phyloP scores from a whole-genome alignment of 78 protist species.

The Monocercomonoides exilis region DNA sequence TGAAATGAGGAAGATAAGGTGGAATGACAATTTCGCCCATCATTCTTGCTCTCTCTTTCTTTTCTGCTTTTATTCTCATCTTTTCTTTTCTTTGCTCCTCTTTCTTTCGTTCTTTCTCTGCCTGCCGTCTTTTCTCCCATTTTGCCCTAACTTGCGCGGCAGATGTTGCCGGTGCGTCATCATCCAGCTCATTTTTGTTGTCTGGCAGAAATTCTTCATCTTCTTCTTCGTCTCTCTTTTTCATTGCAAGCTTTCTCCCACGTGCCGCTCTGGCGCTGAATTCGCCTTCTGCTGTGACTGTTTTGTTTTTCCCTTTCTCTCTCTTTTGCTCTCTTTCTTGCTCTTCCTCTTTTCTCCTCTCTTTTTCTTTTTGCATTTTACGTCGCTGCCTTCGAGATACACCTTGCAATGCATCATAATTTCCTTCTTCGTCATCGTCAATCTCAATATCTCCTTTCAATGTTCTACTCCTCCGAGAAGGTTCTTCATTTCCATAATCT shows the following conservation, averaged over 20 bases:
- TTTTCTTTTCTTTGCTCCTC: background rate
- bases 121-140: background rate
- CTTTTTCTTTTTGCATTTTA: background rate
- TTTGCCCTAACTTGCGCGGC: too few species aligned
- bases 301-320: background rate
- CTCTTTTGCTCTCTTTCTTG: too few species aligned
- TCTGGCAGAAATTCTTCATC: too few species aligned
- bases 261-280: background rate
- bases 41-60: background rate
- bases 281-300: background rate
- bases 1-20: background rate
- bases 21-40: too few species aligned
- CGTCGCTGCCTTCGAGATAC: too few species aligned
- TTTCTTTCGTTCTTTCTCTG: background rate
- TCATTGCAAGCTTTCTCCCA: background rate
- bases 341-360: too few species aligned
- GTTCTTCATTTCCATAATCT: too few species aligned
- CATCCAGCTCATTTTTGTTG: background rate
- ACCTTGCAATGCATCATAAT: too few species aligned
- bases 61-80: background rate
- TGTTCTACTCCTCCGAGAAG: too few species aligned
- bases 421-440: too few species aligned
- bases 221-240: background rate
- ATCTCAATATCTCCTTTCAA: too few species aligned
- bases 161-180: too few species aligned